Evolutionary conservation across 345 rosid genomes (phyloP).

Genomic region (Schrenkiella parvula): DNA sequence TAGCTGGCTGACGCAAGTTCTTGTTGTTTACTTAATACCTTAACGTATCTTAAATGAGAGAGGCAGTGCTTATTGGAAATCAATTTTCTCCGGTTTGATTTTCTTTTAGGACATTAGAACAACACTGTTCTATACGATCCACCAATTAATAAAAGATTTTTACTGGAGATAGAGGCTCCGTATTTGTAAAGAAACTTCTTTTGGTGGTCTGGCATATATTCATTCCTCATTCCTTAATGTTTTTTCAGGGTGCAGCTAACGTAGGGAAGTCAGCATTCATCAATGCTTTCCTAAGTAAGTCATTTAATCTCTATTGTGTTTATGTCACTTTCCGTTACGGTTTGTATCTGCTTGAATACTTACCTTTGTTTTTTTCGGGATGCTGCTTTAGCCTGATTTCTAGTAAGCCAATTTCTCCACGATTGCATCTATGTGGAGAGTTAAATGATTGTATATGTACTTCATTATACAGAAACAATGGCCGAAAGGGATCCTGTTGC

Average conservation of each 20-base stretch:
- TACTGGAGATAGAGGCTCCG: slow-evolving; percentile 11
- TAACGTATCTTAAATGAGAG: background rate
- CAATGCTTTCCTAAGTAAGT: slow-evolving; percentile 87
- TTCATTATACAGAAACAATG: slow-evolving; percentile 53
- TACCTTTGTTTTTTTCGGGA: background rate
- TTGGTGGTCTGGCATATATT: background rate
- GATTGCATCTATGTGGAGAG: background rate
- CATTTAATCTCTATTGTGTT: background rate
- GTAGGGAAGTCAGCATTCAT: slow-evolving; percentile 99
- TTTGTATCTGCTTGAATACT: background rate
- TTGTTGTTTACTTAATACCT: background rate
- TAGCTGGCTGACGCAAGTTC: background rate
- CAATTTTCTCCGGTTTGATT: background rate
- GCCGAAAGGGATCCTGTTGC: slow-evolving; percentile 87
- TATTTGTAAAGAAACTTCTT: background rate
- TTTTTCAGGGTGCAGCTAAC: slow-evolving; percentile 82
- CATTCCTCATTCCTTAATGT: background rate
- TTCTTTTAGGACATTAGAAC: background rate
- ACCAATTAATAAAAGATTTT: background rate
- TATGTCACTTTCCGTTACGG: background rate
- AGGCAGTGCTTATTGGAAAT: background rate
- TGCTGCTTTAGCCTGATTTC: slow-evolving; percentile 5
- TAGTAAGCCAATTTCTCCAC: background rate
- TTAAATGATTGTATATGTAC: background rate
- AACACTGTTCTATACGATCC: background rate